phyloP scores from a whole-genome alignment of 768 basidiomycete species.

The Boletus reticuloceps region DNA sequence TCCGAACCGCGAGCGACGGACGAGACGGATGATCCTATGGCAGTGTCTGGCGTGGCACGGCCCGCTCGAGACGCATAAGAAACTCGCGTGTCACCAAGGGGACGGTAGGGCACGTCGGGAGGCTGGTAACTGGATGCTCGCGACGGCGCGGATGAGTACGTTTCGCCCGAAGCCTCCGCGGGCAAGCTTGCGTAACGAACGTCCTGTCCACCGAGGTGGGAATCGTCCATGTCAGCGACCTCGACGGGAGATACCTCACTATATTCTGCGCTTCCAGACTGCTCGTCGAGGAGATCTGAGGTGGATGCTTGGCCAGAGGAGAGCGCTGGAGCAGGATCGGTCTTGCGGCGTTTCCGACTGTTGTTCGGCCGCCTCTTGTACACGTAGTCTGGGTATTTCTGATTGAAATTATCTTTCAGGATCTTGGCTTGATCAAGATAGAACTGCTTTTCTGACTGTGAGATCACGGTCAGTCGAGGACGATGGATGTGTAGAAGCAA shows the following conservation, averaged over 20 bases:
- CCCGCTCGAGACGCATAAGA: slow-evolving; percentile 29
- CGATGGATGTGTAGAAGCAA: not conserved
- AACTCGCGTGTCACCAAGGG: slow-evolving; percentile 25
- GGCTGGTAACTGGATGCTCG: slow-evolving; percentile 26
- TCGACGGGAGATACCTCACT: slow-evolving; percentile 44
- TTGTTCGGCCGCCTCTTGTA: slow-evolving; percentile 88
- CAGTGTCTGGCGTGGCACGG: slow-evolving; percentile 26
- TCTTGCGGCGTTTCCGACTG: slow-evolving; percentile 61
- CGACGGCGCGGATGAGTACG: slow-evolving; percentile 13
- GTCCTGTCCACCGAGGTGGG: slow-evolving; percentile 17
- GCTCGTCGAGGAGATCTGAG: slow-evolving; percentile 35
- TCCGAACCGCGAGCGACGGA: slow-evolving; percentile 29
- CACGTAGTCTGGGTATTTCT: slow-evolving; percentile 86
- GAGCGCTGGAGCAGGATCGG: slow-evolving; percentile 31
- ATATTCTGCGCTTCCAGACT: slow-evolving; percentile 24
- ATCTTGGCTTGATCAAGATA: slow-evolving; percentile 85
- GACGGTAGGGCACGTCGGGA: slow-evolving; percentile 22
- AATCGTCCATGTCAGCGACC: slow-evolving; percentile 21
- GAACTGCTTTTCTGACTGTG: slow-evolving; percentile 77
- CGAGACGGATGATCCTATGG: slow-evolving; percentile 16
- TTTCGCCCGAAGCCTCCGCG: slow-evolving; percentile 16
- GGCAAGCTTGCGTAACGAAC: slow-evolving; percentile 19
- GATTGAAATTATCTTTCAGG: slow-evolving; percentile 82
- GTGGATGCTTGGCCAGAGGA: slow-evolving; percentile 30
- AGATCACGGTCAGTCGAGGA: slow-evolving; percentile 15